Evolutionary conservation across 306 rosid genomes (phyloP).

Genomic region (Begonia loranthoides): DNA sequence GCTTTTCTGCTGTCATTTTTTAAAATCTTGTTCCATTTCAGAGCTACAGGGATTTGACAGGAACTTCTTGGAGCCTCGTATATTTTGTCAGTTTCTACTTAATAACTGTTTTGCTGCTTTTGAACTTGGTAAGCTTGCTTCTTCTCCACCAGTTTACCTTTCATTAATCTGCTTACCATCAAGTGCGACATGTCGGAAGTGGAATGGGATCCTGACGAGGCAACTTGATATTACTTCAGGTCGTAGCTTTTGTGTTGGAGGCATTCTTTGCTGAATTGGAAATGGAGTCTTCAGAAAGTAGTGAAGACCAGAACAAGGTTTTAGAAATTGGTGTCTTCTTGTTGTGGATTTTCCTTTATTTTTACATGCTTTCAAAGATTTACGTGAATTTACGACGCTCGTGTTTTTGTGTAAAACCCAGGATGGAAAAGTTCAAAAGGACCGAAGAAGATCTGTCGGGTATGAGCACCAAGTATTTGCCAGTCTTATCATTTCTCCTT

Average conservation of each 20-base stretch:
- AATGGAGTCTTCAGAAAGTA: constrained; percentile 39
- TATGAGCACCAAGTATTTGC: constrained; percentile 19
- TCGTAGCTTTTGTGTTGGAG: constrained; percentile 96
- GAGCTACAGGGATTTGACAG: constrained; percentile 81
- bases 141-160: background rate
- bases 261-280: constrained; percentile 99
- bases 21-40: constrained; percentile 26
- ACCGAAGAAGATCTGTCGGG: constrained; percentile 49
- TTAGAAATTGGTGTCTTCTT: background rate
- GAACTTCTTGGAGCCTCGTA: constrained; percentile 50
- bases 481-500: constrained; percentile 1
- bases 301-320: constrained; percentile 50
- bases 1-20: background rate
- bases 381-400: background rate
- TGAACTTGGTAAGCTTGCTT: constrained; percentile 62
- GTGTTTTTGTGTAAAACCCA: constrained; percentile 10
- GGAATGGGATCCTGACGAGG: too few species aligned
- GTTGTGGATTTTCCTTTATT: constrained; percentile 7
- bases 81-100: constrained; percentile 90
- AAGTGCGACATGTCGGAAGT: background rate
- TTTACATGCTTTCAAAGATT: background rate
- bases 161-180: background rate
- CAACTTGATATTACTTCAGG: constrained; percentile 36
- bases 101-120: constrained; percentile 64
- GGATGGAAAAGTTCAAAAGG: constrained; percentile 25